These are phyloP conservation scores for Golubevia sp. DNA, from an alignment of 1,284 basidiomycete species.

Conservation along the genomic window DNA sequence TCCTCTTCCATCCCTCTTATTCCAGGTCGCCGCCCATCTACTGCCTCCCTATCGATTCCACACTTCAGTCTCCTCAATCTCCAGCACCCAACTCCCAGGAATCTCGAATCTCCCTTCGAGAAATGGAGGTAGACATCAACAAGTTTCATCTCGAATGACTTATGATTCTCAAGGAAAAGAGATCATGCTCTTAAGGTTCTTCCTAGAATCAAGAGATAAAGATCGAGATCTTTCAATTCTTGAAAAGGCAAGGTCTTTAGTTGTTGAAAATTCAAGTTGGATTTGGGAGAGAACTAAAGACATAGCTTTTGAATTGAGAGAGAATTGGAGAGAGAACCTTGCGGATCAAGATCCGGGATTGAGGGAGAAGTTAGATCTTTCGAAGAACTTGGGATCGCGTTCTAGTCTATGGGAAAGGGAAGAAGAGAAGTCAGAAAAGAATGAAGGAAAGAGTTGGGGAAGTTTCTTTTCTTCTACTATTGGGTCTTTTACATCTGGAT, in stretches of 20 bases:
- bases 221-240: conserved; percentile 30
- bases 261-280: conserved; percentile 33
- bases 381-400: no score
- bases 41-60: conserved; percentile 45
- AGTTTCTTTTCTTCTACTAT: neutral
- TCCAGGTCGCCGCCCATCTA: conserved; percentile 32
- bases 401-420: no score
- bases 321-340: neutral
- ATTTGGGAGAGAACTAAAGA: conserved; percentile 17
- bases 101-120: conserved; percentile 37
- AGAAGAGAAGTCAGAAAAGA: neutral
- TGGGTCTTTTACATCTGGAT: no score
- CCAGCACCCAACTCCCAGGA: conserved; percentile 6
- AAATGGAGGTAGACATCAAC: conserved; percentile 2
- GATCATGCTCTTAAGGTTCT: conserved; percentile 43
- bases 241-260: conserved; percentile 23
- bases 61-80: conserved; percentile 18
- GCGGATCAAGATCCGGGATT: neutral
- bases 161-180: conserved; percentile 23
- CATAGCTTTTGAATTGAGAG: neutral
- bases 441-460: neutral
- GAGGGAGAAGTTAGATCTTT: neutral
- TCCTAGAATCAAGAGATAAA: conserved; percentile 39
- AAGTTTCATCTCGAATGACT: conserved; percentile 1
- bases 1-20: no score